phyloP scores from a whole-genome alignment of 805 yeast genomes.

The Sugiyamaella lignohabitans region DNA sequence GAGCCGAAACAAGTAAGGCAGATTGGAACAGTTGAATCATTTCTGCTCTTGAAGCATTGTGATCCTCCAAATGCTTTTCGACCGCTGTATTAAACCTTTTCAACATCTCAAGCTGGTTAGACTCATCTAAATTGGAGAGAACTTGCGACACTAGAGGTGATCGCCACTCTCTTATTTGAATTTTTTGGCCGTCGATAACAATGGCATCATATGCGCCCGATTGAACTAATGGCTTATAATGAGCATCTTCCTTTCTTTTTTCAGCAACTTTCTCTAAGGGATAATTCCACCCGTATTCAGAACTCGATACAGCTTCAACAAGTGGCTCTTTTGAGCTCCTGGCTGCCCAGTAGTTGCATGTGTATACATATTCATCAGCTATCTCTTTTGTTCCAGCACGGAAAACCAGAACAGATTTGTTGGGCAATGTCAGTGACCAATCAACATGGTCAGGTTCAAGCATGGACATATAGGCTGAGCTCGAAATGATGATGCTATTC shows the following conservation, averaged over 20 bases:
- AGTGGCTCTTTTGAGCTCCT: constrained; percentile 71
- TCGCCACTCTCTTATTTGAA: constrained; percentile 28
- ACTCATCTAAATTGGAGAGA: constrained; percentile 22
- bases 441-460: constrained; percentile 26
- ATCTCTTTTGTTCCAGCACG: constrained; percentile 59
- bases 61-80: constrained; percentile 36
- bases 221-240: background rate
- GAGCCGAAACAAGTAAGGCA: constrained; percentile 16
- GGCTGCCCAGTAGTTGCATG: constrained; percentile 89
- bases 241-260: background rate
- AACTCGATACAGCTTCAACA: constrained; percentile 58
- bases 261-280: constrained; percentile 11
- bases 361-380: constrained; percentile 62
- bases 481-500: constrained; percentile 9
- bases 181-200: constrained; percentile 15
- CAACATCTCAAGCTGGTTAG: constrained; percentile 37
- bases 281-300: constrained; percentile 72
- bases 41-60: constrained; percentile 35
- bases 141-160: constrained; percentile 27
- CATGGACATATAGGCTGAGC: constrained; percentile 5
- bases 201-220: constrained; percentile 17
- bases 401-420: constrained; percentile 41
- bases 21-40: constrained; percentile 33
- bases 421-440: constrained; percentile 54
- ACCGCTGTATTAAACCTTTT: constrained; percentile 35